Evolutionary conservation across 2,329 filamentous ascomycete species (phyloP), one percentile per base, ranked within the genome.

Genomic region (Xylariaceae sp.): DNA sequence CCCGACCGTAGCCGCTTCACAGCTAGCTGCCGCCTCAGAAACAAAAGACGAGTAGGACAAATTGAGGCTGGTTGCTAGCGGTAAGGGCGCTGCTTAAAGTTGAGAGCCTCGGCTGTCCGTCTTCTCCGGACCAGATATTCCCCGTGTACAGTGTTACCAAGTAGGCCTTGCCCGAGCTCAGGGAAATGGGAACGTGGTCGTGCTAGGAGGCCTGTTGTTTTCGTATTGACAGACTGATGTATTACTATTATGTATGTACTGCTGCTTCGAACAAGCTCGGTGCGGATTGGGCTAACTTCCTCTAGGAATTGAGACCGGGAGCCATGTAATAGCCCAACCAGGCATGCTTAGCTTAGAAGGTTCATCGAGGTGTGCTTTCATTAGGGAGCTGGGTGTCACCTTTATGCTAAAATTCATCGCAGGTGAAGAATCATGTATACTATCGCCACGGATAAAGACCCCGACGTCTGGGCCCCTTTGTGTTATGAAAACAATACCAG

Each of bases 41-140:
- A 49, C 52, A 1, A 65, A 67, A 54, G 61, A 64, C 7, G 65
- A 66, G 34, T 65, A 50, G 60, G 29, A 26, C 16, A 45, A n/a
- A 6, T 36, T 30, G 37, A 21, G 34, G 47, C 18, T 32, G 19
- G 22, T 51, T 41, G 30, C 10, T 10, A 3, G 36, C 40, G 46
- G 36, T 5, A 21, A 40, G 43, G 36, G 19, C 18, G 29, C 1
- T 34, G 44, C 44, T 21, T 13, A 13, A 16, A 40, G 8, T 36
- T 29, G 12, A 39, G 3, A 40, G 6, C 18, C 15, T 45, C 22
- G 12, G 18, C 22, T 18, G 7, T 18, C 10, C 6, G 22, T 19
- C 12, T 32, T 43, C 15, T 39, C 22, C 22, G 26, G 34, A 22
- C 15, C 10, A 43, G 34, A 44, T 42, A 22, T 16, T n/a, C 19